phyloP scores from a whole-genome alignment of 495 filamentous ascomycete genomes.

The Neurospora sp. region DNA sequence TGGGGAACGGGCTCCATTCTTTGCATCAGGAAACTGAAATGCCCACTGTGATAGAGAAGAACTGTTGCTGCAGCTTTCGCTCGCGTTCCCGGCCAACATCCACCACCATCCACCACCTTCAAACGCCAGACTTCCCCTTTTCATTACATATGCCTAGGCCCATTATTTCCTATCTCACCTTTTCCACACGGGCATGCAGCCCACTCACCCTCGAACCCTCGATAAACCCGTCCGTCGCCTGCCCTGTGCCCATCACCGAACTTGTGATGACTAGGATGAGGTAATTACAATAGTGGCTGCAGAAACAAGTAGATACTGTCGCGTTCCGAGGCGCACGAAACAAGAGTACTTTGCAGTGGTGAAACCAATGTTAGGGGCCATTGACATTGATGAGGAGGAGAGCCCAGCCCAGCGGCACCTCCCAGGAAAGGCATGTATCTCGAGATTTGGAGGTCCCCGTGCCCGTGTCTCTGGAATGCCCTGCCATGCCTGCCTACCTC shows the following conservation, averaged over 20 bases:
- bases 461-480: background rate
- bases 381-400: background rate
- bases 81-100: background rate
- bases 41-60: background rate
- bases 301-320: conserved; percentile 9
- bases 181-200: background rate
- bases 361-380: conserved; percentile 8
- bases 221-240: background rate
- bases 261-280: background rate
- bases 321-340: conserved; percentile 14
- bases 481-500: background rate
- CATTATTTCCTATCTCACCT: background rate
- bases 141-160: background rate
- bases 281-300: conserved; percentile 1
- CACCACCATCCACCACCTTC: background rate
- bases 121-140: background rate
- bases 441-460: background rate
- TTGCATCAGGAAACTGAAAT: background rate
- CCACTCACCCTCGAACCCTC: background rate
- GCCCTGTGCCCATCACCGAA: background rate
- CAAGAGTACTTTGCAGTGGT: conserved; percentile 15
- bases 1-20: background rate
- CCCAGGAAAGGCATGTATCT: background rate
- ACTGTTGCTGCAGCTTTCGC: background rate
- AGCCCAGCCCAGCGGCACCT: background rate